These are phyloP conservation scores for Fusarium napiforme DNA, from an alignment of 2,329 filamentous ascomycete genomes.

Conservation along the genomic window DNA sequence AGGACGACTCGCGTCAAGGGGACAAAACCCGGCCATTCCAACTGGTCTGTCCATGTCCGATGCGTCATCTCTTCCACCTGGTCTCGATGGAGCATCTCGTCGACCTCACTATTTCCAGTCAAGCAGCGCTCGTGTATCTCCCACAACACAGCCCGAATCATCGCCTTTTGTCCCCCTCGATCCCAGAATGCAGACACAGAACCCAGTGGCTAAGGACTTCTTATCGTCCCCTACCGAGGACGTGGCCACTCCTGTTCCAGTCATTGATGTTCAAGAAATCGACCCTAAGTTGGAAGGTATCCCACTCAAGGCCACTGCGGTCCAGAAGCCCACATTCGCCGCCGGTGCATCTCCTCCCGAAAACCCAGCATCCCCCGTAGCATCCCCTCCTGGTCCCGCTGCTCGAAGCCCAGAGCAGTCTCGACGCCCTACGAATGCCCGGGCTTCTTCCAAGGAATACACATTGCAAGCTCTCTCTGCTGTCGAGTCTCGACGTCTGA, in stretches of 20 bases:
- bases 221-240: conserved; percentile 49
- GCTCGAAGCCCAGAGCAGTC: conserved; percentile 25
- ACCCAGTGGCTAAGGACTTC: conserved; percentile 52
- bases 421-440: conserved; percentile 15
- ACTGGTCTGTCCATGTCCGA: conserved; percentile 36
- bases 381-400: conserved; percentile 43
- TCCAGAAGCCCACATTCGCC: conserved; percentile 64
- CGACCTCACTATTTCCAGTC: conserved; percentile 49
- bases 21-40: conserved; percentile 30
- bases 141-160: conserved; percentile 49
- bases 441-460: conserved; percentile 52
- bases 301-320: conserved; percentile 63
- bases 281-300: conserved; percentile 70
- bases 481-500: conserved; percentile 63
- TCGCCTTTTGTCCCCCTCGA: conserved; percentile 55
- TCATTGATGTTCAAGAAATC: conserved; percentile 68
- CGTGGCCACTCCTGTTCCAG: conserved; percentile 51
- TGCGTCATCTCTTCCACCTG: conserved; percentile 46
- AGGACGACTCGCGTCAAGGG: conserved; percentile 32
- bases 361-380: conserved; percentile 47
- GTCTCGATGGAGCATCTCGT: conserved; percentile 50
- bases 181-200: conserved; percentile 56
- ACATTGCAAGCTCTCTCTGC: conserved; percentile 60
- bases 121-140: conserved; percentile 49
- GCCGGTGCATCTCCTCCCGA: conserved; percentile 44